A percentile compares a stretch with the other conserved stretches of the same genome.
Conservation (phyloP, 2,329 filamentous ascomycete species). For the Pseudonectria foliicola region DNA sequence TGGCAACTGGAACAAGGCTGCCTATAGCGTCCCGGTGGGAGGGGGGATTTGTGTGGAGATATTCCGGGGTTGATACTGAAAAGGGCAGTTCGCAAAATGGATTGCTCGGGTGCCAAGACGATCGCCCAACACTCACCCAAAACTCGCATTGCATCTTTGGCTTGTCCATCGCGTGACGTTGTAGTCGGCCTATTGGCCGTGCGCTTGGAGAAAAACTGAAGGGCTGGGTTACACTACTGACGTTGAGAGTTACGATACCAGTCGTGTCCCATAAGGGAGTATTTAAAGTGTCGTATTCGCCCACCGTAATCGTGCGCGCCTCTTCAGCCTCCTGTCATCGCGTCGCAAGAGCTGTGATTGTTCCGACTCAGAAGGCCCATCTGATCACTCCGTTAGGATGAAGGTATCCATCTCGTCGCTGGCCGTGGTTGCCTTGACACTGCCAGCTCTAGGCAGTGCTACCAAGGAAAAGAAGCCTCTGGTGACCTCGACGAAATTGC, state of each 20-base stretch:
- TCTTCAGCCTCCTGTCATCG: too few relatives aligned
- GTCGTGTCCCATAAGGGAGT: too few relatives aligned
- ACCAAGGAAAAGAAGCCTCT: conserved; percentile 20
- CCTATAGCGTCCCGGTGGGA: conserved; percentile 16
- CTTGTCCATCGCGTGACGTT: conserved; percentile 3
- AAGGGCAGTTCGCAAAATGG: conserved; percentile 18
- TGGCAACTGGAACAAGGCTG: conserved; percentile 5
- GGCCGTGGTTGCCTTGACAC: conserved; percentile 19
- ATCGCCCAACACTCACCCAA: conserved; percentile 11
- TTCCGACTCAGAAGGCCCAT: too few relatives aligned
- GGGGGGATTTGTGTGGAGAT: conserved; percentile 10
- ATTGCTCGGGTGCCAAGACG: conserved; percentile 11
- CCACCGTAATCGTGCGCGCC: too few relatives aligned
- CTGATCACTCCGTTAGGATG: conserved; percentile 13
- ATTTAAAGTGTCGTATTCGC: too few relatives aligned
- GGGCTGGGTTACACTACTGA: too few relatives aligned
- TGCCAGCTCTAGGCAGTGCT: conserved; percentile 17
- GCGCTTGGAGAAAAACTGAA: conserved; percentile 4
- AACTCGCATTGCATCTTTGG: conserved; percentile 18
- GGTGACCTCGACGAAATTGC: conserved; percentile 32
- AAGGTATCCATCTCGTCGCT: conserved; percentile 14
- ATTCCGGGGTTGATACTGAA: conserved; percentile 16
- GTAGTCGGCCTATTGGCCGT: conserved; percentile 10
- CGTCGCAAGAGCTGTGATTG: too few relatives aligned
- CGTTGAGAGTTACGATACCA: too few relatives aligned